phyloP scores from a whole-genome alignment of 192 early-diverging fungal species.

The Backusella tarrabulga region DNA sequence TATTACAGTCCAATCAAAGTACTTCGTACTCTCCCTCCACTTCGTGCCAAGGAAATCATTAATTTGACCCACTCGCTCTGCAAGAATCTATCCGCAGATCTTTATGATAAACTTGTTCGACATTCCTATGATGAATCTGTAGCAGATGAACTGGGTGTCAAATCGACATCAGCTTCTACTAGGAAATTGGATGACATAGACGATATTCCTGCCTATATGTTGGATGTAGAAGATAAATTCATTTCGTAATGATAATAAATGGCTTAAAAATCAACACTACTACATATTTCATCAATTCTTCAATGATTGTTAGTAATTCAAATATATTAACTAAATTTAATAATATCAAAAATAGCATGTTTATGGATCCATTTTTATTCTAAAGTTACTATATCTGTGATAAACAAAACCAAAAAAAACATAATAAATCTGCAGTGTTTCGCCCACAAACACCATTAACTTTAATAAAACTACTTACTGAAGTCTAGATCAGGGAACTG shows the following conservation, averaged over 20 bases:
- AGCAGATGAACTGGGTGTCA: constrained; percentile 36
- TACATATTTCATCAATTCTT: too few relatives aligned
- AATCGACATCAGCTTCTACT: constrained; percentile 2
- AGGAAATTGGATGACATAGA: neutral
- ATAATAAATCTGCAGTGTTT: neutral
- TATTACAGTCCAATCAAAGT: constrained; percentile 66
- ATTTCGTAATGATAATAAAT: neutral
- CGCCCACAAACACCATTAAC: neutral
- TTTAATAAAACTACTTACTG: neutral
- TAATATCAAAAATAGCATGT: too few relatives aligned
- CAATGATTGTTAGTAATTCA: neutral
- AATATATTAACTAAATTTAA: too few relatives aligned
- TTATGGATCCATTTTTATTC: too few relatives aligned
- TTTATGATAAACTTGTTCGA: constrained; percentile 74
- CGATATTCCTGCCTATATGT: constrained; percentile 1
- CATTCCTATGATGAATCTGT: constrained; percentile 73
- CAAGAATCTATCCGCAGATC: constrained; percentile 59
- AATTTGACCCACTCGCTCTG: constrained; percentile 51
- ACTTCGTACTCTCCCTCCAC: constrained; percentile 61
- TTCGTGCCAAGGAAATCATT: constrained; percentile 64
- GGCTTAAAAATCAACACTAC: too few relatives aligned
- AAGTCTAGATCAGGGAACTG: too few relatives aligned
- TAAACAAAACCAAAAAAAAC: neutral
- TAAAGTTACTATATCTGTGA: neutral
- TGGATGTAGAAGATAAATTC: constrained; percentile 7